Percentiles rank a stretch among this genome's conserved stretches.
phyloP scores from a whole-genome alignment of 2,329 filamentous ascomycete genomes.

The Akanthomyces dipterigenus region DNA sequence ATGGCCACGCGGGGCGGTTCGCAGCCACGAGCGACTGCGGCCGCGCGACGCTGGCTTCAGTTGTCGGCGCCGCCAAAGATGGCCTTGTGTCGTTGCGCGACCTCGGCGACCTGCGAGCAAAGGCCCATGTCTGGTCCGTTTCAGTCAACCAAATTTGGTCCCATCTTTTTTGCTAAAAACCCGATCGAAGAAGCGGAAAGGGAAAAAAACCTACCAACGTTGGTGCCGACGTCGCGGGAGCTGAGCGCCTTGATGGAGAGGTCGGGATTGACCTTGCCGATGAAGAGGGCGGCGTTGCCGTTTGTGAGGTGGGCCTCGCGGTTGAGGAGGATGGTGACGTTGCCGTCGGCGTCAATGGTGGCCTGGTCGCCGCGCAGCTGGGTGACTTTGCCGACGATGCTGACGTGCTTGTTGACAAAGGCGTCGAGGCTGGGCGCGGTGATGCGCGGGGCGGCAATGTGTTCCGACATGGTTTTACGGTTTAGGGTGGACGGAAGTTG shows the following conservation, averaged over 20 bases:
- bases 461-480: constrained; percentile 51
- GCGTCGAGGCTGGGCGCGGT: constrained; percentile 71
- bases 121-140: constrained; percentile 60
- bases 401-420: constrained; percentile 70
- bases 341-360: constrained; percentile 71
- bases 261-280: constrained; percentile 73
- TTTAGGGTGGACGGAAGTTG: neutral
- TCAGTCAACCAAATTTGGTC: neutral
- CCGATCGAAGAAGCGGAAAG: neutral
- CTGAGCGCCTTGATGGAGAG: constrained; percentile 64
- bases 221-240: constrained; percentile 60
- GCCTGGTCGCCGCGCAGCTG: constrained; percentile 77
- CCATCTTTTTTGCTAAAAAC: neutral
- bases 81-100: constrained; percentile 71
- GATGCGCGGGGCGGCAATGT: constrained; percentile 70
- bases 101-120: constrained; percentile 74
- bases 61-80: constrained; percentile 68
- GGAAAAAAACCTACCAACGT: constrained; percentile 55
- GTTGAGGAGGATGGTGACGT: constrained; percentile 67
- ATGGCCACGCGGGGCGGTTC: constrained; percentile 30
- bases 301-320: constrained; percentile 63
- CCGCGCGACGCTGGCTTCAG: constrained; percentile 24
- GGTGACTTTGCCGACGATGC: constrained; percentile 77
- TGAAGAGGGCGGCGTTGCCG: constrained; percentile 66
- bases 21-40: constrained; percentile 18